Evolutionary conservation across 768 basidiomycete genomes (phyloP).

Genomic region (Calocybe indica): DNA sequence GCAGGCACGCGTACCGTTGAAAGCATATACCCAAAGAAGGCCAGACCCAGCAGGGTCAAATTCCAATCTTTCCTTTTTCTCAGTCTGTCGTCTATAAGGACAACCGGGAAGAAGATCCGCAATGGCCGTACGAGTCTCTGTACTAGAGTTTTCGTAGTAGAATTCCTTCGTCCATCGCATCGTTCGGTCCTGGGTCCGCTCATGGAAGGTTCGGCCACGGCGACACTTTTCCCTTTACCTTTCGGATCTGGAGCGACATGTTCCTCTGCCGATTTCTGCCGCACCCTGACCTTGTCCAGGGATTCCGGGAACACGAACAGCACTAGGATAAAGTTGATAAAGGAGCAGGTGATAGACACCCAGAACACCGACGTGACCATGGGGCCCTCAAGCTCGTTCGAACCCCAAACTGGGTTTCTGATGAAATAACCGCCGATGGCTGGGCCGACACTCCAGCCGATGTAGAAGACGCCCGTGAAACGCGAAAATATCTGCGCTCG

Average conservation of each 20-base stretch:
- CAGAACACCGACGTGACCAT: constrained; percentile 44
- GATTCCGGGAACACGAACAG: constrained; percentile 70
- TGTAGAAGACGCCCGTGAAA: constrained; percentile 70
- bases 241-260: constrained; percentile 22
- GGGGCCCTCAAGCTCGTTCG: constrained; percentile 6
- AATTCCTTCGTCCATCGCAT: constrained; percentile 5
- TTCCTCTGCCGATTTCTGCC: constrained; percentile 21
- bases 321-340: constrained; percentile 54
- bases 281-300: constrained; percentile 36
- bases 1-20: constrained; percentile 46
- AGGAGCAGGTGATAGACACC: constrained; percentile 36
- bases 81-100: constrained; percentile 34
- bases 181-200: neutral
- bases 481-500: constrained; percentile 69
- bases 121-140: constrained; percentile 46
- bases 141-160: constrained; percentile 24
- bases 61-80: constrained; percentile 69
- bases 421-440: constrained; percentile 59
- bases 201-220: constrained; percentile 13
- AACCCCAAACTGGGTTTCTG: constrained; percentile 25
- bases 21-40: constrained; percentile 58
- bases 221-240: constrained; percentile 9
- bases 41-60: constrained; percentile 61
- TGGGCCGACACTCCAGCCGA: constrained; percentile 77
- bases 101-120: constrained; percentile 63